A percentile compares a stretch with the other conserved stretches of the same genome.
Conservation (phyloP, 2,329 filamentous ascomycete genomes). For the Reticulascus tulasneorum region DNA sequence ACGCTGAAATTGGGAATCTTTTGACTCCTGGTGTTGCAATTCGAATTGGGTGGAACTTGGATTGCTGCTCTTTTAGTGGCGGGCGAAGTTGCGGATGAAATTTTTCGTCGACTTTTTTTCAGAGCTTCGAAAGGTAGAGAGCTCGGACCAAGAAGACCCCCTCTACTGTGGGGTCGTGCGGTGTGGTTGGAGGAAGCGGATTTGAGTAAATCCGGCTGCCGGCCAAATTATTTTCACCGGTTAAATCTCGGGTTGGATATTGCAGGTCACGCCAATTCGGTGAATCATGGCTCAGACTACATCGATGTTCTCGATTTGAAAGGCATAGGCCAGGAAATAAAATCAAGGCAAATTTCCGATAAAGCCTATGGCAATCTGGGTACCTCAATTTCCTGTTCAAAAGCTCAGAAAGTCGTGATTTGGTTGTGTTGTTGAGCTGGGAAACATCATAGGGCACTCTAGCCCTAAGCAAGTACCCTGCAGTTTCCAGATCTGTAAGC, state of each 20-base stretch:
- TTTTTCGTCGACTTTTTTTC: conserved; percentile 15
- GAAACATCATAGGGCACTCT: conserved; percentile 38
- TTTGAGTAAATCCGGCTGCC: conserved; percentile 2
- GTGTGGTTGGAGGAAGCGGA: conserved; percentile 11
- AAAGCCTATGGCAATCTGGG: no score
- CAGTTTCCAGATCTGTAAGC: conserved; percentile 37
- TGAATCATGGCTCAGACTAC: no score
- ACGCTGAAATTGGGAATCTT: no score
- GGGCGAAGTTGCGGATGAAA: conserved; percentile 11
- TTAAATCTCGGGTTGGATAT: conserved; percentile 12
- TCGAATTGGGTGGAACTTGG: conserved; percentile 4
- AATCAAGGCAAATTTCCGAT: no score
- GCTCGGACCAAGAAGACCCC: conserved; percentile 13
- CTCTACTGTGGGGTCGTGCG: conserved; percentile 8
- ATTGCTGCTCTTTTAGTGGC: conserved; percentile 6
- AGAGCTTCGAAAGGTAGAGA: conserved; percentile 7
- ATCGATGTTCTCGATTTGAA: no score
- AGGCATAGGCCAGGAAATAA: no score
- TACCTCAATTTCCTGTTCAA: no score
- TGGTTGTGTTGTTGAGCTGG: no score
- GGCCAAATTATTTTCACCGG: conserved; percentile 4
- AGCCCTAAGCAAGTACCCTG: conserved; percentile 31
- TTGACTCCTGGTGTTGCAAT: background rate
- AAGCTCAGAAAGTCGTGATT: no score
- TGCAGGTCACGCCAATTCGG: no score